Base-by-base conservation (phyloP, 495 filamentous ascomycete species). In the Aspergillus saccharolyticus region DNA sequence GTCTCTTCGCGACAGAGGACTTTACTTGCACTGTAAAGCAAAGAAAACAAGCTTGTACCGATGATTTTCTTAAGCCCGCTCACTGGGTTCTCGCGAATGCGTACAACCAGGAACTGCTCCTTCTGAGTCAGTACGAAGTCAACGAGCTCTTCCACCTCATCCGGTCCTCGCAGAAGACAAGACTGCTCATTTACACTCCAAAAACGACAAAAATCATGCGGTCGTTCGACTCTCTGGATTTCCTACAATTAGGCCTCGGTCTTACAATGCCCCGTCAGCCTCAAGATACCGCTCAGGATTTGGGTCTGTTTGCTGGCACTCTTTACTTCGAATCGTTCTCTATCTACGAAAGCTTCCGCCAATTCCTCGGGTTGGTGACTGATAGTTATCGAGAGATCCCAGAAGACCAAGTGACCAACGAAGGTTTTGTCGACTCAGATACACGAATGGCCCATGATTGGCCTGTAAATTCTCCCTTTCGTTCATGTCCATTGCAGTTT, bases 251-350 rank as follows among this genome's bases (percentile, higher is more conserved):
- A 17, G 55, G 55, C 17, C 3, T 10, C 21, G 17, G 44, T 20
- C 17, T 39, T 12, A 12, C 10, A 20, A 22, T 12, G 17, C 17
- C 1, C 6, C 44, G 44, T 1, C 17, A 1, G 2, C 44, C 44
- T 21, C 17, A 21, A 15, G 17, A 10, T 14, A 46, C 44, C 17
- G 17, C 6, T 20, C 44, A 46, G 15, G 44, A 46, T 9, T 70
- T 89, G 21, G 84, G 84, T 59, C 67, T 89, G 6, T 89, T 89
- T 57, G 76, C 85, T 1, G 85, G 85, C n/a, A 80, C 83, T 56
- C 76, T 88, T 9, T 89, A 85, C 63, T 69, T 89, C 17, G 53
- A 61, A 15, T 71, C 69, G 6, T 82, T 74, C 55, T 57, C 68
- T 9, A 74, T 84, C 21, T 89, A 87, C 60, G 44, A 71, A 10